Base-by-base conservation (phyloP, 1,139 yeast genomes). In the Kodamaea sp. region DNA sequence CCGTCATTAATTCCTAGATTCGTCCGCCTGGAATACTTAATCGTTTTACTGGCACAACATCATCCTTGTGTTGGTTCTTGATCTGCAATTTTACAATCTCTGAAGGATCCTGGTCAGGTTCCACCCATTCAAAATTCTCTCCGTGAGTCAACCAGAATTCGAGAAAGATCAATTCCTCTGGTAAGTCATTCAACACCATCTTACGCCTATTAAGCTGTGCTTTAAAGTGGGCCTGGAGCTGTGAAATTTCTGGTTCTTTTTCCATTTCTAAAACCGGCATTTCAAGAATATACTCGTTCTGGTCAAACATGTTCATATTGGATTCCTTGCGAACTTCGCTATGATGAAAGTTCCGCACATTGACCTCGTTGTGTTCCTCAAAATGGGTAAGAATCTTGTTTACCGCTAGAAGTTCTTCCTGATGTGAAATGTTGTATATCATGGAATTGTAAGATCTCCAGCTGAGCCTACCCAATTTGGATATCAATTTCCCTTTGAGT, bases 31-130 rank as follows among this genome's bases (percentile, higher is more conserved):
- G n/a, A n/a, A n/a, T n/a, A n/a, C n/a, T n/a, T n/a, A n/a, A n/a
- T n/a, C n/a, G n/a, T n/a, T n/a, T n/a, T n/a, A n/a, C n/a, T n/a
- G n/a, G n/a, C n/a, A n/a, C n/a, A n/a, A n/a, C n/a, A n/a, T n/a
- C n/a, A n/a, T n/a, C n/a, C n/a, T 18, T 9, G 8, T 18, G 8
- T 18, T 18, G 21, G 9, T 18, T 18, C 22, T 13, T 24, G 10
- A 41, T 38, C 9, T 37, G 38, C 9, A 48, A 34, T 32, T 41
- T 41, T 9, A 34, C 32, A 2, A 63, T 47, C 41, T 65, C 70
- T 0, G 87, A 88, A 0, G 90, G 90, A 51, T 83, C 92, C 51
- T 80, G 82, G 52, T 84, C 92, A 1, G 90, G 90, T 49, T 83
- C 92, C 5, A 73, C 80, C 86, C 90, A 85, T 42, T 78, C 83